Evolutionary conservation across 345 rosid genomes (phyloP).

Genomic region (Adansonia digitata): DNA sequence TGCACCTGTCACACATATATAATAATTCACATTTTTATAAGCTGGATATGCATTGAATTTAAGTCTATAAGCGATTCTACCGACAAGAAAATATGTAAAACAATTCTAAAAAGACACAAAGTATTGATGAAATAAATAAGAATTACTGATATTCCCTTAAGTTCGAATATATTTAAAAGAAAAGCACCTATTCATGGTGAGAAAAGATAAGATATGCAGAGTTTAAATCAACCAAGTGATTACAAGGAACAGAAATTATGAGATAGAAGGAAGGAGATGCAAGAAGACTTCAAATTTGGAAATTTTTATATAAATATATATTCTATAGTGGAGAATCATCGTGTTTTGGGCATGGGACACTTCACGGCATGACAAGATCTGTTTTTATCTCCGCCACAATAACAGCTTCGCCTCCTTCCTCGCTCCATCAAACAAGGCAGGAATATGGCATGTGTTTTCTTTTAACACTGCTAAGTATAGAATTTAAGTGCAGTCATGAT

Average conservation of each 20-base stretch:
- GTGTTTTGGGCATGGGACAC: no score
- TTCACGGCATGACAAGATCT: no score
- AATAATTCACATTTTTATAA: not conserved
- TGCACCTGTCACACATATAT: constrained; percentile 40
- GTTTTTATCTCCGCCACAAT: no score
- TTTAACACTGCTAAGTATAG: no score
- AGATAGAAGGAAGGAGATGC: not conserved
- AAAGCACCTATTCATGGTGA: not conserved
- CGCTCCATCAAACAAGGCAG: no score
- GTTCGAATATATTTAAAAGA: not conserved
- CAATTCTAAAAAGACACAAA: not conserved
- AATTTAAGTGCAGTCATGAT: no score
- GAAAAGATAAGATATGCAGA: not conserved
- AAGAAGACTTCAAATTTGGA: not conserved
- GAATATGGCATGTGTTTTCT: no score
- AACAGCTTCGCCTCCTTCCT: no score
- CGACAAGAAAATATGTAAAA: not conserved
- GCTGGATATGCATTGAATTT: not conserved
- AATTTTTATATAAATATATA: not conserved
- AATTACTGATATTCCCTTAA: not conserved
- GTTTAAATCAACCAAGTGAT: not conserved
- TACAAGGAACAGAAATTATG: not conserved
- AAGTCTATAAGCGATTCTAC: not conserved
- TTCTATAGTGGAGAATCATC: not conserved
- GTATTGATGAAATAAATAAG: not conserved